Base-by-base conservation (phyloP, 768 basidiomycete genomes). In the Chiua virens region DNA sequence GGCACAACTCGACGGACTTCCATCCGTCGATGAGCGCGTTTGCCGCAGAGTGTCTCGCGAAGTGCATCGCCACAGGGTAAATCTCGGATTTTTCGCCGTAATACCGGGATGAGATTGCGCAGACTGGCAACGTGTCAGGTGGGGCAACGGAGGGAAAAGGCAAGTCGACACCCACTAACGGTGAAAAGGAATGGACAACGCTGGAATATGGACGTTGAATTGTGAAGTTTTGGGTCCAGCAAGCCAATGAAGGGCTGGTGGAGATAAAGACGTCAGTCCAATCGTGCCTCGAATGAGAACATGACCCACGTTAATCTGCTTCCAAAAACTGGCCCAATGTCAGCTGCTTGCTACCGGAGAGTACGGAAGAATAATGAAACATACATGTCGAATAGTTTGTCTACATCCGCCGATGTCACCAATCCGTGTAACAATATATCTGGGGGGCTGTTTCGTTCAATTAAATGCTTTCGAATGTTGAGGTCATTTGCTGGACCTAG, bases 121-220 rank as follows among this genome's bases (percentile, higher is more conserved):
- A 95, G 38, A 96, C 87, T 87, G 59, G 17, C 1, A 20, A 8
- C 34, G 22, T 13, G 23, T 48, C 8, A 47, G 45, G 52, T 9
- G 30, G 25, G 32, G 14, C 42, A n/a, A 41, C 22, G 10, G 11
- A 30, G 6, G n/a, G n/a, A 32, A 2, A 47, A 23, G 17, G 10
- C 5, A 2, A 17, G 11, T 35, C 7, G 22, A 42, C 48, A 82
- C 81, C 74, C 50, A 87, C 87, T 78, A 52, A 92, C 90, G 41
- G 92, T 95, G 67, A 93, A 92, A 30, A 96, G 74, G 74, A 94
- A 96, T 0, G 93, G 92, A 60, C 89, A 91, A 47, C 93, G 77
- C 18, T 87, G 81, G 58, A 89, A 92, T 10, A 87, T 89, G 4
- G 82, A 79, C 7, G 83, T 80, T 10, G 90, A 83, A 0, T 87